Conservation (phyloP, 2,329 filamentous ascomycete species). For the Curvularia spicifera region DNA sequence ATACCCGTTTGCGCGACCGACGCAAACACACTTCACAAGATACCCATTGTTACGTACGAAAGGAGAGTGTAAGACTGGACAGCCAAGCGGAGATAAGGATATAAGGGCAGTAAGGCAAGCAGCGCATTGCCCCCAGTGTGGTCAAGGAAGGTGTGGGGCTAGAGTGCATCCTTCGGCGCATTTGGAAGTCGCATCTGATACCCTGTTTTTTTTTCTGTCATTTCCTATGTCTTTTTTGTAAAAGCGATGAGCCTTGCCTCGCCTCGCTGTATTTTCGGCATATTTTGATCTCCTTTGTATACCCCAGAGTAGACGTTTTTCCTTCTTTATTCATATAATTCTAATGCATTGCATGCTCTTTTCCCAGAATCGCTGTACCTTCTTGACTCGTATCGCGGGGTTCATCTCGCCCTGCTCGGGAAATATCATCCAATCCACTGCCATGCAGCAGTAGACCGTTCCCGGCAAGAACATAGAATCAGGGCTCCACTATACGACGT, state of each 20-base stretch:
- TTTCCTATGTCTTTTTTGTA: constrained; percentile 13
- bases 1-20: constrained; percentile 8
- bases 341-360: constrained; percentile 7
- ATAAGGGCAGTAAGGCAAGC: not conserved
- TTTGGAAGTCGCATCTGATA: constrained; percentile 14
- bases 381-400: constrained; percentile 10
- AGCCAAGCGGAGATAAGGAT: constrained; percentile 1
- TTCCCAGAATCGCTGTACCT: not conserved
- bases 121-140: constrained; percentile 3
- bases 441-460: constrained; percentile 19
- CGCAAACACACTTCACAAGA: constrained; percentile 12
- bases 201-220: constrained; percentile 5
- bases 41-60: constrained; percentile 14
- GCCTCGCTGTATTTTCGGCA: constrained; percentile 5
- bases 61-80: constrained; percentile 1
- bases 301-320: constrained; percentile 7
- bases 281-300: constrained; percentile 12
- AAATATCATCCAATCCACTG: constrained; percentile 19
- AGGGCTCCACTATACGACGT: constrained; percentile 7
- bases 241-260: constrained; percentile 6
- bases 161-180: constrained; percentile 1
- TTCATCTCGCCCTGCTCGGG: constrained; percentile 6
- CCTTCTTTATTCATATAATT: constrained; percentile 1
- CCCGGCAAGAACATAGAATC: constrained; percentile 12
- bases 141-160: constrained; percentile 19